Conservation (phyloP, 208 protist species). For the Crithidia fasciculata region DNA sequence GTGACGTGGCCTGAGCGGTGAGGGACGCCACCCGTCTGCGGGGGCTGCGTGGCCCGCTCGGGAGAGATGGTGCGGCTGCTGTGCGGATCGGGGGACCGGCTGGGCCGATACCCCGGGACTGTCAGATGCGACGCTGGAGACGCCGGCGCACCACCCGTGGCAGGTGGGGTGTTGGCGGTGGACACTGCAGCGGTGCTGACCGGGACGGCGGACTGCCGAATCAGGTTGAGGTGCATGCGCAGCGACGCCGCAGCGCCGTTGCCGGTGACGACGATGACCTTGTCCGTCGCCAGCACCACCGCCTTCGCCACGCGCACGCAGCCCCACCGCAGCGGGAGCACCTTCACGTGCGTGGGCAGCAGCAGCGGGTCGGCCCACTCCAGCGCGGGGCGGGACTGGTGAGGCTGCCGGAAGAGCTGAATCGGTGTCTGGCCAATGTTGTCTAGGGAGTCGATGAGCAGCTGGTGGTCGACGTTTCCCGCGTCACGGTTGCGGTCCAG, state of each 20-base stretch:
- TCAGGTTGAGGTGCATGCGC: slow-evolving; percentile 37
- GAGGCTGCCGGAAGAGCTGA: slow-evolving; percentile 94
- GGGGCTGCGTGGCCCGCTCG: neutral
- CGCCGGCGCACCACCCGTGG: no score
- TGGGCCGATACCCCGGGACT: no score
- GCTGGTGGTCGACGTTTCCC: slow-evolving; percentile 53
- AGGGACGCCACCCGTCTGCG: neutral
- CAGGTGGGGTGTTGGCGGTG: neutral
- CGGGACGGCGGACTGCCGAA: slow-evolving; percentile 9
- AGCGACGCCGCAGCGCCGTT: slow-evolving; percentile 29
- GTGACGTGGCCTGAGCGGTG: no score
- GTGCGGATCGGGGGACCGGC: slow-evolving; percentile 8
- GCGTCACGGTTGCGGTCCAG: slow-evolving; percentile 51
- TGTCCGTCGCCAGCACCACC: slow-evolving; percentile 32
- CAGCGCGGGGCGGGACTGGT: slow-evolving; percentile 55
- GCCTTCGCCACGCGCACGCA: slow-evolving; percentile 54
- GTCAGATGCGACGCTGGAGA: no score
- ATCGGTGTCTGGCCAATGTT: slow-evolving; percentile 98
- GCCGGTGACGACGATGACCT: slow-evolving; percentile 33
- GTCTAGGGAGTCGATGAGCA: slow-evolving; percentile 89
- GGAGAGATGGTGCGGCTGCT: neutral
- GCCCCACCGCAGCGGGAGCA: slow-evolving; percentile 50
- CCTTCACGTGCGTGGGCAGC: slow-evolving; percentile 45
- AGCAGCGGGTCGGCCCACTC: slow-evolving; percentile 51
- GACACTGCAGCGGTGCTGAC: neutral